These are phyloP conservation scores for Mycotypha africana DNA, from an alignment of 371 early-diverging fungal species.

Conservation along the genomic window DNA sequence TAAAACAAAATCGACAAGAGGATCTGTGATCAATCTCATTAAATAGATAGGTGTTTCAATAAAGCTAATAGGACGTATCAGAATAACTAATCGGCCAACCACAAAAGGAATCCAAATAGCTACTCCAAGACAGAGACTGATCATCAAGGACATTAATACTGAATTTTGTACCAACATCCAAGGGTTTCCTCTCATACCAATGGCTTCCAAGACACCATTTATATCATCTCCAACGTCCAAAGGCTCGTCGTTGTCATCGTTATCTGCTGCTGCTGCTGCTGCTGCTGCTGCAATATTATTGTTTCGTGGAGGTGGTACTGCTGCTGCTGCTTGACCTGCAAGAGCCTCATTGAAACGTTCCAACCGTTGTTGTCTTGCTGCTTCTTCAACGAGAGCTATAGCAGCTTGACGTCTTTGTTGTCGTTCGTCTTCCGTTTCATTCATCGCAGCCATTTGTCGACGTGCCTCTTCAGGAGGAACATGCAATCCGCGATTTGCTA, in stretches of 20 bases:
- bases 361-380: background rate
- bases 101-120: slow-evolving; percentile 72
- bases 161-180: slow-evolving; percentile 70
- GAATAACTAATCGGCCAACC: slow-evolving; percentile 48
- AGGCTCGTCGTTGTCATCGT: slow-evolving; percentile 20
- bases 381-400: background rate
- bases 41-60: slow-evolving; percentile 39
- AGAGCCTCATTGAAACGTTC: background rate
- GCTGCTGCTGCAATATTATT: background rate
- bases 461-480: background rate
- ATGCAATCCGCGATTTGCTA: background rate
- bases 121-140: slow-evolving; percentile 60
- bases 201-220: slow-evolving; percentile 76
- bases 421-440: background rate
- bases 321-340: background rate
- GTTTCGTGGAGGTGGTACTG: background rate
- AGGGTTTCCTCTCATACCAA: slow-evolving; percentile 83
- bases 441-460: background rate
- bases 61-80: slow-evolving; percentile 45
- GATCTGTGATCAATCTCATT: slow-evolving; percentile 45
- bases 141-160: slow-evolving; percentile 63
- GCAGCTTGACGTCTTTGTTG: background rate
- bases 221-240: slow-evolving; percentile 54
- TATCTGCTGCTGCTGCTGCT: background rate
- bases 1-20: slow-evolving; percentile 43